Conservation (phyloP, 805 yeast species). For the Kazachstania kunashirensis region DNA sequence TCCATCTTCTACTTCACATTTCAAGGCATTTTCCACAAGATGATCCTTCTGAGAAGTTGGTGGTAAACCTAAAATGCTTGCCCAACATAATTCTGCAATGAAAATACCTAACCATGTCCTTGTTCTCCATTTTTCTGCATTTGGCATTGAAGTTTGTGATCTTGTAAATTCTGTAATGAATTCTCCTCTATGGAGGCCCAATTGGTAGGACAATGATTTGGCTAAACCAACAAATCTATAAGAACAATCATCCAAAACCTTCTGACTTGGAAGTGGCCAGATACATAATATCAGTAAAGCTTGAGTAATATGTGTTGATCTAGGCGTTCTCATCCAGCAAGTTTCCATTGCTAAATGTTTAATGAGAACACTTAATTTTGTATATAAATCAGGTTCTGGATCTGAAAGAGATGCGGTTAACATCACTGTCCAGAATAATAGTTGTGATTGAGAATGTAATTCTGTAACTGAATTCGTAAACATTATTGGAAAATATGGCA, state of each 20-base stretch:
- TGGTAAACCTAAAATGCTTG: constrained; percentile 78
- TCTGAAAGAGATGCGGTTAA: constrained; percentile 78
- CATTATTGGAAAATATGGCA: constrained; percentile 75
- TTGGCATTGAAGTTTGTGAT: constrained; percentile 78
- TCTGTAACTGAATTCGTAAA: constrained; percentile 62
- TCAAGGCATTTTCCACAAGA: constrained; percentile 65
- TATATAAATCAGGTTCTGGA: constrained; percentile 76
- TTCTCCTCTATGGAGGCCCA: constrained; percentile 86
- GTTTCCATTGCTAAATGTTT: constrained; percentile 84
- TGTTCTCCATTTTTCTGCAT: constrained; percentile 91
- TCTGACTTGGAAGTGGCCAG: constrained; percentile 92
- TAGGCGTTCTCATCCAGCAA: constrained; percentile 87
- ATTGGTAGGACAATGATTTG: constrained; percentile 69
- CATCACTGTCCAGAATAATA: constrained; percentile 85
- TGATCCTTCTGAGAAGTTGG: constrained; percentile 79
- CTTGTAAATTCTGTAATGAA: constrained; percentile 85
- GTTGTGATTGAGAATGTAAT: constrained; percentile 71
- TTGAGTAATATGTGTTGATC: constrained; percentile 89
- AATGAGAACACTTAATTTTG: constrained; percentile 63
- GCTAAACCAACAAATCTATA: constrained; percentile 85
- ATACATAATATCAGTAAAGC: constrained; percentile 73
- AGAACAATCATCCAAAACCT: constrained; percentile 84
- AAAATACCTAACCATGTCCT: constrained; percentile 85
- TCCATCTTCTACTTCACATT: constrained; percentile 35
- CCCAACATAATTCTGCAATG: constrained; percentile 85